A percentile compares a stretch with the other conserved stretches of the same genome.
phyloP scores from a whole-genome alignment of 1,284 basidiomycete species.

The Rhodotorula sp. region DNA sequence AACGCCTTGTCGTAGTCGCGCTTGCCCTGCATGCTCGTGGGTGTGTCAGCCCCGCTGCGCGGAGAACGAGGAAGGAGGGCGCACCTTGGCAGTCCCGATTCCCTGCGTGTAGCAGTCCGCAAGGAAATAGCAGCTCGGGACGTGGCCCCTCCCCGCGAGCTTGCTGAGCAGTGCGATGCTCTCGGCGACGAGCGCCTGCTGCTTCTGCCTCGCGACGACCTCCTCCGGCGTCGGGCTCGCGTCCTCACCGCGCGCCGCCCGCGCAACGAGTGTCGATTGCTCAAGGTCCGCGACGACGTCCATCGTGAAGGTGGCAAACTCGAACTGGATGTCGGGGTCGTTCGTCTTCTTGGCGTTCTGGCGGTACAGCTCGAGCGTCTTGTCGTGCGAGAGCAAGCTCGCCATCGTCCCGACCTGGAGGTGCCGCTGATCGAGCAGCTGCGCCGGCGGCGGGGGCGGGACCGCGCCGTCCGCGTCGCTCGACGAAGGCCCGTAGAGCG shows the following conservation, averaged over 20 bases:
- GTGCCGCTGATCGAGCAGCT: slow-evolving; percentile 85
- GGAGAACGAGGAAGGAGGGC: background rate
- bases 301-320: slow-evolving; percentile 98
- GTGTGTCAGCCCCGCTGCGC: too few relatives aligned
- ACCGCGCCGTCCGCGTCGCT: background rate
- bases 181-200: slow-evolving; percentile 82
- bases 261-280: slow-evolving; percentile 54
- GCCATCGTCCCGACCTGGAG: slow-evolving; percentile 90
- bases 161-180: slow-evolving; percentile 82
- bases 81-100: slow-evolving; percentile 71
- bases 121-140: slow-evolving; percentile 92
- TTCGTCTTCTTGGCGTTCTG: slow-evolving; percentile 98
- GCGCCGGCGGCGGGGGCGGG: slow-evolving; percentile 16
- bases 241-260: background rate
- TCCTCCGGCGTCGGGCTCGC: slow-evolving; percentile 53
- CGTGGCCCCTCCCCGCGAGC: slow-evolving; percentile 89
- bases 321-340: slow-evolving; percentile 95
- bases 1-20: slow-evolving; percentile 98
- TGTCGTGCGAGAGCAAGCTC: slow-evolving; percentile 87
- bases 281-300: slow-evolving; percentile 62
- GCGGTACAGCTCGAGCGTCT: slow-evolving; percentile 94
- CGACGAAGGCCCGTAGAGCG: slow-evolving; percentile 26
- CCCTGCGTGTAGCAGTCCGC: slow-evolving; percentile 98
- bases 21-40: slow-evolving; percentile 56
- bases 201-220: slow-evolving; percentile 62